A percentile compares a stretch with the other conserved stretches of the same genome.
These are phyloP conservation scores for Penicillium coprophilum DNA, from an alignment of 495 filamentous ascomycete genomes.

Conservation along the genomic window DNA sequence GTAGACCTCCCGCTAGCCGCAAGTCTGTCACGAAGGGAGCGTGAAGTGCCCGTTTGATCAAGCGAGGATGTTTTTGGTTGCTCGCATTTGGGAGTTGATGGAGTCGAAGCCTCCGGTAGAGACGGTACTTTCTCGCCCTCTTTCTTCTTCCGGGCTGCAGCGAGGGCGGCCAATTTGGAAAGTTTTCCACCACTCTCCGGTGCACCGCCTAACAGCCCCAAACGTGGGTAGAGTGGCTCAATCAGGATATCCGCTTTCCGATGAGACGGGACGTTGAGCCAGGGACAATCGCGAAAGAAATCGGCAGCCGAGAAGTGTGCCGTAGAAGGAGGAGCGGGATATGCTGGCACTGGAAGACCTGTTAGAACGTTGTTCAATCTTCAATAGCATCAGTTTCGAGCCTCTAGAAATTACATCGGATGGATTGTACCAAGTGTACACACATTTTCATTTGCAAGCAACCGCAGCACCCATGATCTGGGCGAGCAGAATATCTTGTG, in stretches of 20 bases:
- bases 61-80: conserved; percentile 21
- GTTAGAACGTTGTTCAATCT: conserved; percentile 47
- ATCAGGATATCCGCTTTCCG: conserved; percentile 67
- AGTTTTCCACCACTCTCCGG: conserved; percentile 59
- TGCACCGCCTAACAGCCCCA: conserved; percentile 75
- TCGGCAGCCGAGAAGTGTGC: conserved; percentile 47
- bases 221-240: conserved; percentile 56
- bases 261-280: conserved; percentile 72
- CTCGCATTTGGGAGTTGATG: conserved; percentile 11
- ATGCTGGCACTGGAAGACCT: conserved; percentile 41
- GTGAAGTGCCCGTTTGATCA: conserved; percentile 24
- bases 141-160: conserved; percentile 83
- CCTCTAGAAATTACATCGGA: conserved; percentile 14
- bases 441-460: conserved; percentile 14
- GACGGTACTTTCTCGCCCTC: conserved; percentile 57
- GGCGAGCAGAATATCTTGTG: not conserved
- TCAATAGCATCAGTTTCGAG: conserved; percentile 38
- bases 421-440: conserved; percentile 14
- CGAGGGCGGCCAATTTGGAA: conserved; percentile 87
- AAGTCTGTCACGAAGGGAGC: conserved; percentile 42
- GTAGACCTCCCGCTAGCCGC: conserved; percentile 30
- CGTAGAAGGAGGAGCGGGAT: conserved; percentile 27
- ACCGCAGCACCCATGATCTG: conserved; percentile 1
- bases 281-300: conserved; percentile 84
- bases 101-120: conserved; percentile 13